Evolutionary conservation across 2,329 filamentous ascomycete species (phyloP).

Genomic region (Phaeosphaeria sp.): DNA sequence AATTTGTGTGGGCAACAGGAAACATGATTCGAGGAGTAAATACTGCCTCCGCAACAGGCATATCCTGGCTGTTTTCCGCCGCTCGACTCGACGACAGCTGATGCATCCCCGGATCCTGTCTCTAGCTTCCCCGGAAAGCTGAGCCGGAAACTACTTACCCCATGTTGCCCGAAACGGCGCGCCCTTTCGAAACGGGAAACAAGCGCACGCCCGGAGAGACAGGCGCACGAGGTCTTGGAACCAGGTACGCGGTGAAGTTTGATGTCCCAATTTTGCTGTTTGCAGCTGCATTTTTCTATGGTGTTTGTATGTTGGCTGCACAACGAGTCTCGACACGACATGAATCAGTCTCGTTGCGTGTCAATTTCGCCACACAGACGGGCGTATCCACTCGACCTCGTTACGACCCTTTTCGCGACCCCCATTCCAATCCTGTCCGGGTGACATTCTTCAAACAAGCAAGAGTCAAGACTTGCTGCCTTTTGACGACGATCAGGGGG

Average conservation of each 20-base stretch:
- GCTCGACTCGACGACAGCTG: neutral
- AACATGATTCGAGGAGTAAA: neutral
- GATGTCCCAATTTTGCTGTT: neutral
- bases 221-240: neutral
- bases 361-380: neutral
- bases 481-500: too few species aligned
- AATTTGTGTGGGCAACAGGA: neutral
- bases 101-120: neutral
- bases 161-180: neutral
- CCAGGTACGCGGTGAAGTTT: neutral
- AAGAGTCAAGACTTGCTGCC: neutral
- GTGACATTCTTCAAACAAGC: too few species aligned
- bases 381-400: neutral
- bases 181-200: neutral
- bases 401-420: too few species aligned
- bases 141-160: neutral
- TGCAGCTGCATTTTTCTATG: neutral
- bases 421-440: neutral
- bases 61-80: neutral
- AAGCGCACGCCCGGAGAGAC: neutral
- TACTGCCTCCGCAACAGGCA: neutral
- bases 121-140: neutral
- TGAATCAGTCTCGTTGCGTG: neutral
- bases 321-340: neutral
- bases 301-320: neutral